Evolutionary conservation across 2,329 filamentous ascomycete genomes (phyloP), one percentile per base, ranked within the genome.

Genomic region (Aspergillus fumigatiaffinis): DNA sequence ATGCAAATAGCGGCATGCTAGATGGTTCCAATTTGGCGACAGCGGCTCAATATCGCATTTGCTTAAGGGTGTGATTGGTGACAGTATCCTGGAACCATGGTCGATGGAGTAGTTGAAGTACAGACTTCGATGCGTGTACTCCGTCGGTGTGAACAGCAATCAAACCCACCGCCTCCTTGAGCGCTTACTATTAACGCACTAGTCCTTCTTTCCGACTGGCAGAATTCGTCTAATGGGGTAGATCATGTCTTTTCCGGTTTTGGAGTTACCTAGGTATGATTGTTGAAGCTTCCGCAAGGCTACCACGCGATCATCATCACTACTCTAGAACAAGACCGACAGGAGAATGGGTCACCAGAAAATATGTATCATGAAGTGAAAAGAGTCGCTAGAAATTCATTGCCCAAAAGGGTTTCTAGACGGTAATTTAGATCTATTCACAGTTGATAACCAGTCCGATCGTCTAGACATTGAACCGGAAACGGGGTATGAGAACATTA

Each of bases 1-100:
- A 80, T 2, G 89, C 83, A 65, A 87, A 90, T 20, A 90, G 70
- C 1, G 76, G 66, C 71, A 75, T 74, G n/a, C 3, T 35, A 14
- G 44, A 20, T 51, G 32, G 32, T 2, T 20, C 17, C 44, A 12
- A 17, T 52, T 21, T 32, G 10, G 48, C 41, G 25, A 14, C 17
- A 17, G 2, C 41, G 12, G 29, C n/a, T 23, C 25, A 58, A 53
- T 42, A 35, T 59, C 32, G 49, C 42, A 8, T 4, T 56, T 26
- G 20, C 12, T 25, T 14, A 17, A 17, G 14, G 17, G 14, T 38
- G 5, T 7, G 5, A n/a, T 38, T 38, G 5, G 14, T 5, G 5
- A 38, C 14, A 17, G 32, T 38, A 38, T 3, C 14, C 12, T 35
- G 5, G 32, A 35, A 35, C 5, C 12, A 17, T 35, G 12, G 14